Evolutionary conservation across 108 stramenopile genomes (phyloP).

Genomic region (Chaetoceros tenuissimus): DNA sequence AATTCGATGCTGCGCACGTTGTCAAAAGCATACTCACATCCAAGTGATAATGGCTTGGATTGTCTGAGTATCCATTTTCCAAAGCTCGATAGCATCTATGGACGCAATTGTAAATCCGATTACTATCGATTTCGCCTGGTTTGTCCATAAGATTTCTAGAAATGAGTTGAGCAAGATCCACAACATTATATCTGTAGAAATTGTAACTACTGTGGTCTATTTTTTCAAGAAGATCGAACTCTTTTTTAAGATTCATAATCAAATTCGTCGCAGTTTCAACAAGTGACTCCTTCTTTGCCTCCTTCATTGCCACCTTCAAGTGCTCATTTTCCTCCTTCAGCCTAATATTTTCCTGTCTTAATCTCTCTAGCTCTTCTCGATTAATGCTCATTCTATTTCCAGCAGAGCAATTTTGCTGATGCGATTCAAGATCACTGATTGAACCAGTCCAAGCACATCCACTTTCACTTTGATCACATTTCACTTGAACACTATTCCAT

Average conservation of each 20-base stretch:
- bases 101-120: slow-evolving; percentile 16
- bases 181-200: slow-evolving; percentile 7
- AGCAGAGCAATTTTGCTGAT: neutral
- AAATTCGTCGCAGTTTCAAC: no score
- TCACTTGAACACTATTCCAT: neutral
- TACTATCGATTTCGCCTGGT: slow-evolving; percentile 12
- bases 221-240: neutral
- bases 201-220: slow-evolving; percentile 2
- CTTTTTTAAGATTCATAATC: neutral
- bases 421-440: neutral
- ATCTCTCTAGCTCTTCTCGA: neutral
- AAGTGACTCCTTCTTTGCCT: no score
- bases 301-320: no score
- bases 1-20: slow-evolving; percentile 11
- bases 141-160: slow-evolving; percentile 11
- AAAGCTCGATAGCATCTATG: slow-evolving; percentile 6
- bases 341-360: neutral
- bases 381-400: no score
- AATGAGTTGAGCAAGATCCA: slow-evolving; percentile 15
- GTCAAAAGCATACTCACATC: slow-evolving; percentile 20
- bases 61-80: slow-evolving; percentile 11
- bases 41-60: slow-evolving; percentile 10
- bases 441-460: neutral
- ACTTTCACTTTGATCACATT: neutral
- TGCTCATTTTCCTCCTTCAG: neutral